These are phyloP conservation scores for Phytophthora citricola DNA, from an alignment of 352 stramenopile species.

Conservation along the genomic window DNA sequence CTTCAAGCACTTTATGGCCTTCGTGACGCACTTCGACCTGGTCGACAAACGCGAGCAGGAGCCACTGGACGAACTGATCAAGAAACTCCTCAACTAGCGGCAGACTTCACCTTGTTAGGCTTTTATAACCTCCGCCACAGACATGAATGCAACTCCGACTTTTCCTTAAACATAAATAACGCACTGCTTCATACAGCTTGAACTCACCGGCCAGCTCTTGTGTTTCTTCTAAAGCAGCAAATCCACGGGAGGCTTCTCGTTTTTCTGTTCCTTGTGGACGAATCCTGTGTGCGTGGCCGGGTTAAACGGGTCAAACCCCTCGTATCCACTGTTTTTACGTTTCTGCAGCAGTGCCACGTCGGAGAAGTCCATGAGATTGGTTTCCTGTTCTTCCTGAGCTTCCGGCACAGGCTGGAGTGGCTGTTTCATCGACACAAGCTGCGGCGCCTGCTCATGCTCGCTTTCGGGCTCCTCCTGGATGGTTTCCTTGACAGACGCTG, in stretches of 20 bases:
- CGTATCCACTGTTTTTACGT: slow-evolving; percentile 21
- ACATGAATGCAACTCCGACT: slow-evolving; percentile 26
- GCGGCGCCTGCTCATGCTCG: slow-evolving; percentile 29
- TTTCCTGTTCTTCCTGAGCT: slow-evolving; percentile 36
- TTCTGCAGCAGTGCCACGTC: slow-evolving; percentile 52
- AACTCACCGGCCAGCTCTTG: slow-evolving; percentile 9
- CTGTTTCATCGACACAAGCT: slow-evolving; percentile 37
- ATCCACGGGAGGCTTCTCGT: slow-evolving; percentile 44
- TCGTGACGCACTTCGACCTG: slow-evolving; percentile 95
- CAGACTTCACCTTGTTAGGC: slow-evolving; percentile 16
- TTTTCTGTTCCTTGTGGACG: slow-evolving; percentile 30
- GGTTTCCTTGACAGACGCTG: slow-evolving; percentile 26
- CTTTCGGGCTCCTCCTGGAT: slow-evolving; percentile 33
- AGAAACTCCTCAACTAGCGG: slow-evolving; percentile 78
- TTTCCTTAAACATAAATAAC: slow-evolving; percentile 44
- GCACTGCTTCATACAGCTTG: slow-evolving; percentile 31
- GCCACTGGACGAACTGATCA: slow-evolving; percentile 95
- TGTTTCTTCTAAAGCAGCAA: slow-evolving; percentile 47
- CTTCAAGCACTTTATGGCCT: slow-evolving; percentile 99
- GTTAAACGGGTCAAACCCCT: slow-evolving; percentile 58
- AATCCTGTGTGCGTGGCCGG: slow-evolving; percentile 23
- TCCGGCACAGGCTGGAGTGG: slow-evolving; percentile 37
- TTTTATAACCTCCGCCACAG: slow-evolving; percentile 4
- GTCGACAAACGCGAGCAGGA: slow-evolving; percentile 95
- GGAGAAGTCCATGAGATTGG: slow-evolving; percentile 74